phyloP scores from a whole-genome alignment of 352 stramenopile species.

The Phytophthora palmivora region DNA sequence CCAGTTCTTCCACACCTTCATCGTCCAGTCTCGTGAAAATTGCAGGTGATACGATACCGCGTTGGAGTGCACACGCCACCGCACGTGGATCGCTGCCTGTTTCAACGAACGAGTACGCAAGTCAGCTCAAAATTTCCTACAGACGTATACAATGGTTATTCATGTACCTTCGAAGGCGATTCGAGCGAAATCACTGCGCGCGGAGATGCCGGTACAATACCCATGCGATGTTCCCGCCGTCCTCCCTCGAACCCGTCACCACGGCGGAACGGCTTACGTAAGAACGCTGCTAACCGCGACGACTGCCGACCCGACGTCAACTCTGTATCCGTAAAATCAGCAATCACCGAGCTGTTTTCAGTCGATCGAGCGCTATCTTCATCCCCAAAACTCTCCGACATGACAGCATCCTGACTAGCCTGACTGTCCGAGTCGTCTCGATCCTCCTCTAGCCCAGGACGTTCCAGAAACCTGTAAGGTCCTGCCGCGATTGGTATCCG shows the following conservation, averaged over 20 bases:
- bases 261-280: slow-evolving; percentile 75
- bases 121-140: neutral
- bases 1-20: slow-evolving; percentile 87
- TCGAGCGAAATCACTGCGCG: slow-evolving; percentile 54
- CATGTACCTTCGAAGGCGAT: slow-evolving; percentile 67
- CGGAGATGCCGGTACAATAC: slow-evolving; percentile 52
- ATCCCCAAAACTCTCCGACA: slow-evolving; percentile 82
- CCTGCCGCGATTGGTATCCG: slow-evolving; percentile 23
- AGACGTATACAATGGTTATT: neutral
- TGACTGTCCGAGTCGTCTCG: slow-evolving; percentile 74
- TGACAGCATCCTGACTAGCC: slow-evolving; percentile 69
- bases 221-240: slow-evolving; percentile 48
- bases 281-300: slow-evolving; percentile 66
- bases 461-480: slow-evolving; percentile 45
- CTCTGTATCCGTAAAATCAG: slow-evolving; percentile 64
- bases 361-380: slow-evolving; percentile 74
- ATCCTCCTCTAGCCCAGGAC: slow-evolving; percentile 48
- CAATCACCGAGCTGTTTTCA: slow-evolving; percentile 74
- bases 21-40: slow-evolving; percentile 73
- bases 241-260: slow-evolving; percentile 58
- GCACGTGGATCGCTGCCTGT: slow-evolving; percentile 71
- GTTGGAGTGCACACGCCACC: slow-evolving; percentile 61
- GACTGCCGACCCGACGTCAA: slow-evolving; percentile 57
- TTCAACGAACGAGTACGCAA: neutral
- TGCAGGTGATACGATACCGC: slow-evolving; percentile 70